These are phyloP conservation scores for Fomitopsis pulvina DNA, from an alignment of 768 basidiomycete species.

Conservation along the genomic window DNA sequence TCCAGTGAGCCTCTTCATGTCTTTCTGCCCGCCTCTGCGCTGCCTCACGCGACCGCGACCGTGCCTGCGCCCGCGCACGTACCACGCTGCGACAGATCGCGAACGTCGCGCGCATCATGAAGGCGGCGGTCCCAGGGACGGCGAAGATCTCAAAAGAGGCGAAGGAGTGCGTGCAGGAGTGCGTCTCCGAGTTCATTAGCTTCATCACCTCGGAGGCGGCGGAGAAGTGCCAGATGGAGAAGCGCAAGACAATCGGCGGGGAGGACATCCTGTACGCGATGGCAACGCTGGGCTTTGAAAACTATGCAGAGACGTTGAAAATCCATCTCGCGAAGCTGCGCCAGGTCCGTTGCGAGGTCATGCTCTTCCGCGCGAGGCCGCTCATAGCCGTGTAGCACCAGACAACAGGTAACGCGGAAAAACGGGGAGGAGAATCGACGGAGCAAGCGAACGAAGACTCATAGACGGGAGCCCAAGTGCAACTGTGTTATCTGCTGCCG, in stretches of 20 bases:
- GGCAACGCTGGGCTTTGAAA: constrained; percentile 87
- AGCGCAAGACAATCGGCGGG: constrained; percentile 96
- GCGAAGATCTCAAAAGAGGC: constrained; percentile 98
- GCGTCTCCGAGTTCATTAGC: constrained; percentile 95
- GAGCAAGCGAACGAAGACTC: too few species aligned
- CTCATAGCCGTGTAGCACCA: too few species aligned
- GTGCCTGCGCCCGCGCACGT: too few species aligned
- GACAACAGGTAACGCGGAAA: too few species aligned
- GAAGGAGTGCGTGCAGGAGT: constrained; percentile 98
- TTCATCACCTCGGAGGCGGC: constrained; percentile 98
- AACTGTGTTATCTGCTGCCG: too few species aligned
- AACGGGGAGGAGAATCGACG: too few species aligned
- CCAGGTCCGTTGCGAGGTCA: constrained; percentile 42
- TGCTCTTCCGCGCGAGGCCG: too few species aligned
- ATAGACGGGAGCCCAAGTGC: too few species aligned
- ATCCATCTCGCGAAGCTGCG: constrained; percentile 89
- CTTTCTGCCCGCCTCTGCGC: background rate
- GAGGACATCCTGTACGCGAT: constrained; percentile 98
- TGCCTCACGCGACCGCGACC: background rate
- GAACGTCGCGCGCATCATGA: constrained; percentile 98
- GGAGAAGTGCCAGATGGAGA: constrained; percentile 90
- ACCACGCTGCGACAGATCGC: constrained; percentile 92
- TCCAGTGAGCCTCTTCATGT: constrained; percentile 57
- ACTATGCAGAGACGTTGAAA: constrained; percentile 88
- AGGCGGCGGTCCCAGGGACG: constrained; percentile 77